Evolutionary conservation across 306 rosid genomes (phyloP).

Genomic region (Dalbergia cultrata): DNA sequence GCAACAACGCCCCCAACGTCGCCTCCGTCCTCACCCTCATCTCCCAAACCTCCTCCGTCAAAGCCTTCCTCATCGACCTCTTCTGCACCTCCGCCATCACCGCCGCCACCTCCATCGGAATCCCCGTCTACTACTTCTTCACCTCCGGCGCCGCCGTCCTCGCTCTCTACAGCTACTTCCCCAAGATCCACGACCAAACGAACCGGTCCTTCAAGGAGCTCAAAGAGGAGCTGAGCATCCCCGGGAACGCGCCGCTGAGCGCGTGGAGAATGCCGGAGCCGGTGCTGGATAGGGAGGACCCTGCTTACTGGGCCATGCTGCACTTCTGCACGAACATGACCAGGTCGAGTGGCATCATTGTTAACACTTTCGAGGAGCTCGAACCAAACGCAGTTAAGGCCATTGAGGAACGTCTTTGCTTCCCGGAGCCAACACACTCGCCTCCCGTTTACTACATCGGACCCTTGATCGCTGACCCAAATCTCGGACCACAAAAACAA

Average conservation of each 20-base stretch:
- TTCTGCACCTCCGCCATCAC: constrained; percentile 37
- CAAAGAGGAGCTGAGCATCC: constrained; percentile 26
- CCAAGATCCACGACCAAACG: not conserved
- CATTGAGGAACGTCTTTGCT: constrained; percentile 20
- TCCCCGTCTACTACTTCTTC: constrained; percentile 47
- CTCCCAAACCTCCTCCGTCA: not conserved
- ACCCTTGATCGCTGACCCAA: constrained; percentile 39
- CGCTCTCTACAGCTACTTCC: constrained; percentile 23
- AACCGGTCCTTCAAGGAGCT: constrained; percentile 30
- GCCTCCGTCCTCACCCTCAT: constrained; percentile 15
- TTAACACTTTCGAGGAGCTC: constrained; percentile 39
- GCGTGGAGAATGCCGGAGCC: constrained; percentile 40
- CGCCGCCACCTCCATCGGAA: not conserved
- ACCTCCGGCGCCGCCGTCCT: constrained; percentile 45
- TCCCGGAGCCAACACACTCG: not conserved
- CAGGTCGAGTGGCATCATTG: constrained; percentile 31
- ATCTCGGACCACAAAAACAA: not conserved
- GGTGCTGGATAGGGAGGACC: constrained; percentile 31
- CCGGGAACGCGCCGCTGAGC: constrained; percentile 30
- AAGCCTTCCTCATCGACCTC: constrained; percentile 38
- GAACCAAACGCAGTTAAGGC: constrained; percentile 42
- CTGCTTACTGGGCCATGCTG: constrained; percentile 41
- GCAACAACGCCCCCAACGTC: constrained; percentile 29
- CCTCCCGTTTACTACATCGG: constrained; percentile 41
- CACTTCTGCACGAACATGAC: constrained; percentile 13